Percentiles rank a stretch among this genome's conserved stretches.
phyloP scores from a whole-genome alignment of 2,329 filamentous ascomycete genomes.

The Hypomyces rosellus region DNA sequence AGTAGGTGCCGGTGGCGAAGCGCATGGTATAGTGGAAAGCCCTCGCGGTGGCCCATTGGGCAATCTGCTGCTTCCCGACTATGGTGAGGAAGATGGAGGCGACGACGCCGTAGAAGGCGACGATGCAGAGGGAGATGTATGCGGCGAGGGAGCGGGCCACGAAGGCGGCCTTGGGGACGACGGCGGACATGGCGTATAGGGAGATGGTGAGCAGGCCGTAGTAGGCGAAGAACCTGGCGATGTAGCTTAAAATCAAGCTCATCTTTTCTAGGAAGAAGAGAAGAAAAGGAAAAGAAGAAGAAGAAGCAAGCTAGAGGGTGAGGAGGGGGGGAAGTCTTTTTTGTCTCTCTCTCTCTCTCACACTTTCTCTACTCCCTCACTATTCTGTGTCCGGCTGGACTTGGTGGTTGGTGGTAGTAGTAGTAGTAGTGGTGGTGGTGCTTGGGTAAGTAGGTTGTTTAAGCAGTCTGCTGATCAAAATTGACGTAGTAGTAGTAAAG shows the following conservation, averaged over 20 bases:
- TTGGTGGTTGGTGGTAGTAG: no score
- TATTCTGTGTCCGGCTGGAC: not conserved
- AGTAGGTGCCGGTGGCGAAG: conserved; percentile 67
- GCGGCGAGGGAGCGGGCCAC: conserved; percentile 61
- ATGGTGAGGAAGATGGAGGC: conserved; percentile 66
- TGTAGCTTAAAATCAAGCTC: conserved; percentile 29
- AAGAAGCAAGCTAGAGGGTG: not conserved
- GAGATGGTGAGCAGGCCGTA: conserved; percentile 45
- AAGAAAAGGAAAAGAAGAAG: conserved; percentile 3
- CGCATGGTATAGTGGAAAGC: conserved; percentile 76
- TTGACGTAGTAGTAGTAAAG: no score
- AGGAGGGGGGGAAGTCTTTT: not conserved
- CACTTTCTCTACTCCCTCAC: not conserved
- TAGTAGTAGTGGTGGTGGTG: no score
- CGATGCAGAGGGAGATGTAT: conserved; percentile 55
- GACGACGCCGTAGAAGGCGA: conserved; percentile 67
- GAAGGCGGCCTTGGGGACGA: conserved; percentile 57
- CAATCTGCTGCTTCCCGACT: conserved; percentile 64
- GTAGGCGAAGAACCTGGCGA: conserved; percentile 43
- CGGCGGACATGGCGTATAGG: conserved; percentile 58
- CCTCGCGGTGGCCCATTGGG: conserved; percentile 79
- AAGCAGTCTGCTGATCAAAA: no score
- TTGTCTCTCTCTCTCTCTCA: not conserved
- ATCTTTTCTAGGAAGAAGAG: conserved; percentile 21
- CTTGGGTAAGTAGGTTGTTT: no score